Base-by-base conservation (phyloP, 1,139 yeast genomes). In the Geotrichum australiense region DNA sequence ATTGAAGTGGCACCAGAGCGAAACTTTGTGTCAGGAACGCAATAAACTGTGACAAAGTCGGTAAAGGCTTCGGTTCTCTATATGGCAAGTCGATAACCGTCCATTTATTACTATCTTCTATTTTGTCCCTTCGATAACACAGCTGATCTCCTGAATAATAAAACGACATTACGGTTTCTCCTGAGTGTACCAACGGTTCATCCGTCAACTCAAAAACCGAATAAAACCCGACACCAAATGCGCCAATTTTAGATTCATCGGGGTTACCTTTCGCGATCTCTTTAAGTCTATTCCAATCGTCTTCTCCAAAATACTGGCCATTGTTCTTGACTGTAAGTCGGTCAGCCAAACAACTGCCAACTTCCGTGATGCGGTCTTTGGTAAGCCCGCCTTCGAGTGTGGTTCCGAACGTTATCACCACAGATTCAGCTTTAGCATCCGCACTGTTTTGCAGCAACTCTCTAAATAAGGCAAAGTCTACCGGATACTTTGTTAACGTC, bases 191-290 rank as follows among this genome's bases (percentile, higher is more conserved):
- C 20, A 66, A 53, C 2, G 70, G 71, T 47, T 63, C 64, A 67
- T 91, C 97, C 54, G 97, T 96, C 60, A 91, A 93, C 71, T 91
- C 85, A 78, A 91, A 91, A 53, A 89, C 78, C 33, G 97, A 89
- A 78, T 91, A 91, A 79, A 91, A 91, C 67, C 98, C 98, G 53
- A 91, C 97, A 73, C 98, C 98, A 74, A 91, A 91, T 64, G 94
- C 97, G 72, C 98, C 98, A 68, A 91, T 91, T 86, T 91, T 91
- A 47, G 95, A 80, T 50, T 89, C 97, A 66, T 91, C 96, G 46
- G 98, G 71, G 46, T 66, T 66, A 1, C 70, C 70, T 39, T 64
- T 63, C 2, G 70, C 70, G 42, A 66, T 66, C 42, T 67, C 70
- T 18, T 59, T 52, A 11, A 66, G 53, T 16, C 70, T 56, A 32